Evolutionary conservation across 2,329 filamentous ascomycete genomes (phyloP), one percentile per base, ranked within the genome.

Genomic region (Aspergillus sp.): DNA sequence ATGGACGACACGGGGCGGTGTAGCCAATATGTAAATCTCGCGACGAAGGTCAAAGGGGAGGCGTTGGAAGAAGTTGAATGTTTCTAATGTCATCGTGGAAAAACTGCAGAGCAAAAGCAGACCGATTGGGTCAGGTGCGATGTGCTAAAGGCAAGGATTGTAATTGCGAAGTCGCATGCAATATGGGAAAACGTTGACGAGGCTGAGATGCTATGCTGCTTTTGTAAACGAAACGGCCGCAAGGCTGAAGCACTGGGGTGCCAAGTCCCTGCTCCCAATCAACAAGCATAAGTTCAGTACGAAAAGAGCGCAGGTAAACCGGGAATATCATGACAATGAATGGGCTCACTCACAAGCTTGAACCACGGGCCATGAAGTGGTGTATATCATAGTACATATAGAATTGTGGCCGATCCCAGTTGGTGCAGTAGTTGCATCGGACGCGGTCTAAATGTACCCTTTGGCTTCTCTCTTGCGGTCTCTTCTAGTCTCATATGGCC

Each of bases 1-100:
- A 35, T 52, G 50, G 15, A 52, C 40, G 25, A 52, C 31, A 17
- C 50, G 50, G 17, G 50, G 50, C 17, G 50, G 50, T 17, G 50
- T 52, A 35, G 50, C 50, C 21, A 52, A 19, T 27, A 52, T 44
- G 25, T 52, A 52, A 9, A 52, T 44, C 25, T 52, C 50, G 11
- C 50, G 50, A 33, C 50, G 50, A 6, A 52, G 25, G n/a, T 52
- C 50, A 15, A 35, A 44, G 11, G 50, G 50, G 27, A 52, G 50
- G 15, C 44, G 17, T 11, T 21, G 25, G n/a, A 52, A 52, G 39
- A 44, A 2, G 19, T 35, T 11, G 27, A 52, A 52, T n/a, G 23
- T 27, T 21, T 50, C 48, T 21, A 44, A 17, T 1, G 40, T 8
- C 50, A 52, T 52, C 8, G 23, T 45, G 49, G n/a, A 21, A 19